Percentiles rank a stretch among this genome's conserved stretches.
Evolutionary conservation across 169 alveolate species (phyloP).

Genomic region (Miamiensis avidus): DNA sequence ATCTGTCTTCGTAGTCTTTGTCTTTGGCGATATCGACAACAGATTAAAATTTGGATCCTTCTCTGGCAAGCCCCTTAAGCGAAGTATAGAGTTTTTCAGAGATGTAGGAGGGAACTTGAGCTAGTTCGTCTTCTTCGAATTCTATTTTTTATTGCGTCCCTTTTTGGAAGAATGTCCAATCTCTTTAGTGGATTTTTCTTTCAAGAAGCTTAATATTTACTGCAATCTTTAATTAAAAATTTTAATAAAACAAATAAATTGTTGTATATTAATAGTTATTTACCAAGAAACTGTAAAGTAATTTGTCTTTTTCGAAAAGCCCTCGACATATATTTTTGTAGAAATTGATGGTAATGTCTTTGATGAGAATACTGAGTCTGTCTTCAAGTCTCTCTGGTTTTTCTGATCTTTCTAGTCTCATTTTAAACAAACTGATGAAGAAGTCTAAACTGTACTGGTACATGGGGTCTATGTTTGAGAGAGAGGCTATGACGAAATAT

Average conservation of each 20-base stretch:
- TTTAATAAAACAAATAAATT: no score
- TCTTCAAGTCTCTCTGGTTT: slow-evolving; percentile 74
- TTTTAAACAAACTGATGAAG: slow-evolving; percentile 84
- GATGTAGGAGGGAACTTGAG: slow-evolving; percentile 55
- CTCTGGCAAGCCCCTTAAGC: slow-evolving; percentile 64
- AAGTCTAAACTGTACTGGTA: slow-evolving; percentile 88
- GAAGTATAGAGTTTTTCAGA: slow-evolving; percentile 56
- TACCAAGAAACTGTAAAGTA: slow-evolving; percentile 76
- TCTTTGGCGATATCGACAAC: slow-evolving; percentile 60
- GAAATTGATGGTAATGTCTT: slow-evolving; percentile 86
- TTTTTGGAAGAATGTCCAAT: slow-evolving; percentile 84
- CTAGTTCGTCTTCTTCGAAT: slow-evolving; percentile 49
- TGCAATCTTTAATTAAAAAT: slow-evolving; percentile 40
- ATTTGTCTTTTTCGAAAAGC: slow-evolving; percentile 87
- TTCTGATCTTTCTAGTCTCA: slow-evolving; percentile 83
- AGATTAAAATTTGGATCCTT: slow-evolving; percentile 59
- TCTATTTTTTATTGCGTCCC: slow-evolving; percentile 70
- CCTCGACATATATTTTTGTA: slow-evolving; percentile 88
- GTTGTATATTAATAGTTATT: no score
- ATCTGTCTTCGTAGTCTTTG: slow-evolving; percentile 52
- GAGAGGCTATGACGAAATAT: slow-evolving; percentile 88
- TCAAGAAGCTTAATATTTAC: slow-evolving; percentile 66
- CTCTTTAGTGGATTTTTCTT: slow-evolving; percentile 65
- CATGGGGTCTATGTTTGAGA: slow-evolving; percentile 89
- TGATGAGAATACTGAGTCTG: slow-evolving; percentile 80